These are phyloP conservation scores for Lepidium sativum DNA, from an alignment of 345 rosid genomes.

Conservation along the genomic window DNA sequence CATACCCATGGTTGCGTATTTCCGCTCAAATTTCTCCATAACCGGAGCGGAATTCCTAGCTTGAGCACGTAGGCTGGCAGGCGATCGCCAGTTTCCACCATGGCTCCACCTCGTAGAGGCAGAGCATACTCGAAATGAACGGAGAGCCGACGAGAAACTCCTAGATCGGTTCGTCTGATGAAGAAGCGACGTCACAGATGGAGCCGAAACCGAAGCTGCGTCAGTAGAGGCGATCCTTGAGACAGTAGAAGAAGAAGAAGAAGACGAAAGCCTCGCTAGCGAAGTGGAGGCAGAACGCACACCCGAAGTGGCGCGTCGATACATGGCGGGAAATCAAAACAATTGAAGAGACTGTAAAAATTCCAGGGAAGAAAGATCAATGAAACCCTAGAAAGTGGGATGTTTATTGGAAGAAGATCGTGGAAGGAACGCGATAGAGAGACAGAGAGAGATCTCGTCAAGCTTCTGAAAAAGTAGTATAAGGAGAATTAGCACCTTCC, in stretches of 20 bases:
- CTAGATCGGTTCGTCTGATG: constrained; percentile 24
- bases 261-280: constrained; percentile 30
- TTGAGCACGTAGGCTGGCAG: constrained; percentile 40
- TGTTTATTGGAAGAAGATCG: constrained; percentile 3
- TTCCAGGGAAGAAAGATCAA: neutral
- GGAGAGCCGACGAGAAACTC: constrained; percentile 36
- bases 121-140: constrained; percentile 29
- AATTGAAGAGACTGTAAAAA: neutral
- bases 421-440: neutral
- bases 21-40: constrained; percentile 42
- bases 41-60: constrained; percentile 32
- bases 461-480: neutral
- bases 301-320: constrained; percentile 28
- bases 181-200: constrained; percentile 10
- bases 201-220: constrained; percentile 12
- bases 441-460: neutral
- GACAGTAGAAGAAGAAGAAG: constrained; percentile 33
- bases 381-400: neutral
- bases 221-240: constrained; percentile 13
- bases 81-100: constrained; percentile 30
- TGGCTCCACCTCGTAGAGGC: constrained; percentile 36
- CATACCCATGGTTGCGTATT: constrained; percentile 52
- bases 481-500: neutral
- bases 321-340: constrained; percentile 18
- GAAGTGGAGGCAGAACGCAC: constrained; percentile 33